A percentile compares a stretch with the other conserved stretches of the same genome.
These are phyloP conservation scores for Hypomyces perniciosus DNA, from an alignment of 2,329 filamentous ascomycete species.

Conservation along the genomic window DNA sequence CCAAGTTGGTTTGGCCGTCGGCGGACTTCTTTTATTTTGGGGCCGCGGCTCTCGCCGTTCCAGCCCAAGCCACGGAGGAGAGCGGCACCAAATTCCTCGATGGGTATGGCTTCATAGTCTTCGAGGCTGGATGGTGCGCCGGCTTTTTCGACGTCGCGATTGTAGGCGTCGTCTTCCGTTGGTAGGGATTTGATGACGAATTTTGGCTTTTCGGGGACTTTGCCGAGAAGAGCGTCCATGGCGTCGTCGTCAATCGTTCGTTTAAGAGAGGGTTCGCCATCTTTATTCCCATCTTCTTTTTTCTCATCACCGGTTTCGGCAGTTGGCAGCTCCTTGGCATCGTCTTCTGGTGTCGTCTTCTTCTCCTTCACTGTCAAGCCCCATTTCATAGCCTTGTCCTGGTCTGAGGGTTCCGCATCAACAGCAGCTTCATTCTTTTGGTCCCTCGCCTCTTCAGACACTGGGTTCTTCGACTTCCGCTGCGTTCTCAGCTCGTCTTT, in stretches of 20 bases:
- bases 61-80: slow-evolving; percentile 91
- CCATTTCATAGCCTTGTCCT: slow-evolving; percentile 51
- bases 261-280: slow-evolving; percentile 9
- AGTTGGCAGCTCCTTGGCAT: slow-evolving; percentile 16
- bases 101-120: slow-evolving; percentile 82
- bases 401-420: slow-evolving; percentile 36
- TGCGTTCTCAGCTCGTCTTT: slow-evolving; percentile 46
- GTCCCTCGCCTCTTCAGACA: slow-evolving; percentile 51
- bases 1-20: slow-evolving; percentile 76
- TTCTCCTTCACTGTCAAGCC: slow-evolving; percentile 43
- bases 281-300: slow-evolving; percentile 5
- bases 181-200: slow-evolving; percentile 43
- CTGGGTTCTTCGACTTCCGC: slow-evolving; percentile 45
- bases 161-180: slow-evolving; percentile 63
- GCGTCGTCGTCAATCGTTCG: slow-evolving; percentile 46
- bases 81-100: slow-evolving; percentile 91
- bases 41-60: slow-evolving; percentile 61
- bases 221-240: slow-evolving; percentile 59
- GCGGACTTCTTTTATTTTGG: slow-evolving; percentile 56
- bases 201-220: slow-evolving; percentile 37
- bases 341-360: slow-evolving; percentile 51
- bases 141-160: slow-evolving; percentile 61
- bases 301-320: neutral
- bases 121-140: slow-evolving; percentile 72
- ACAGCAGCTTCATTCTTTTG: slow-evolving; percentile 29